Conservation (phyloP, 2,329 filamentous ascomycete species). For the Clonostachys rosea region DNA sequence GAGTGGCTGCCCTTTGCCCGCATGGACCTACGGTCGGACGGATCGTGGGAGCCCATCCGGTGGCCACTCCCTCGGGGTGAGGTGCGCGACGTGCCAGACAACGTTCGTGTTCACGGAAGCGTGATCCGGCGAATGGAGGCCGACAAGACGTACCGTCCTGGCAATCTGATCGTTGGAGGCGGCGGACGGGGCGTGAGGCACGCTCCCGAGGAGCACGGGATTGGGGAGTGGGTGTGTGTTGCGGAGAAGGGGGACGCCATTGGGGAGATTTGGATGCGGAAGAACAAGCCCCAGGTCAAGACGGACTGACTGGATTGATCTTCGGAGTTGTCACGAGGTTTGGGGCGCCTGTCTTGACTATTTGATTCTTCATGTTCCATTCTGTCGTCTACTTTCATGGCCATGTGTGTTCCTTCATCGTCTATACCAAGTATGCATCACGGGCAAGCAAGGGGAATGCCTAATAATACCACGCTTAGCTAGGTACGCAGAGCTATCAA, state of each 20-base stretch:
- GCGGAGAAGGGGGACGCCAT: conserved; percentile 61
- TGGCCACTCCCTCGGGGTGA: conserved; percentile 79
- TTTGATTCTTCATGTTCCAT: too few relatives aligned
- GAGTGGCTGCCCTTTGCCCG: conserved; percentile 77
- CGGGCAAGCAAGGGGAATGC: too few relatives aligned
- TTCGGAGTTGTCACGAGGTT: too few relatives aligned
- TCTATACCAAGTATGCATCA: too few relatives aligned
- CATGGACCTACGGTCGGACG: conserved; percentile 71
- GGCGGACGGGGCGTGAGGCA: conserved; percentile 64
- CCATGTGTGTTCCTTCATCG: too few relatives aligned
- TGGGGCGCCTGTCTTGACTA: too few relatives aligned
- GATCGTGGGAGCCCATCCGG: conserved; percentile 73
- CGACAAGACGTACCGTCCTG: conserved; percentile 64
- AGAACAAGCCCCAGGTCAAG: too few relatives aligned
- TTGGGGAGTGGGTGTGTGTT: conserved; percentile 67
- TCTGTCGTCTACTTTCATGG: too few relatives aligned
- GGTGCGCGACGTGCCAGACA: conserved; percentile 67
- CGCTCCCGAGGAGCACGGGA: conserved; percentile 59
- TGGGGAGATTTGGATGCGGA: conserved; percentile 58
- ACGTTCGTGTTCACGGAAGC: conserved; percentile 68
- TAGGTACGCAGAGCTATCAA: too few relatives aligned
- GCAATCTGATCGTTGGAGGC: conserved; percentile 75
- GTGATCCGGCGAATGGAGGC: conserved; percentile 67
- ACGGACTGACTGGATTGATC: too few relatives aligned
- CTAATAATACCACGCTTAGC: too few relatives aligned